Conservation (phyloP, 805 yeast genomes). For the Clavispora santaluciae region DNA sequence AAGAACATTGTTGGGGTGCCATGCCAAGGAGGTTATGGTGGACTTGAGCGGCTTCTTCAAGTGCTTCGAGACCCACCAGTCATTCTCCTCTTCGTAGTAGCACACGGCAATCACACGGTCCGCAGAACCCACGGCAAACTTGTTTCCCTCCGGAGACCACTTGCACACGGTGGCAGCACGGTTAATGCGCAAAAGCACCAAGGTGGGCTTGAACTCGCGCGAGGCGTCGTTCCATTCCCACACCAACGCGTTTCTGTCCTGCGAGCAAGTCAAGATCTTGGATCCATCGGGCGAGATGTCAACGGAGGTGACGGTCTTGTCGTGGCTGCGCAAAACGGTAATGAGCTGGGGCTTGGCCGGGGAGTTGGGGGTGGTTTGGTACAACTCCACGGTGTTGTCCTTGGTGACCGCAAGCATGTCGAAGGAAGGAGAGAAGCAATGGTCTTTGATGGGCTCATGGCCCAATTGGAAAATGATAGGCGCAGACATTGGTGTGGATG, state of each 20-base stretch:
- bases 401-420: slow-evolving; percentile 73
- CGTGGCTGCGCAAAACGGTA: slow-evolving; percentile 75
- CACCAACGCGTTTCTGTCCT: slow-evolving; percentile 95
- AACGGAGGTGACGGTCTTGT: slow-evolving; percentile 89
- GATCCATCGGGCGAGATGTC: slow-evolving; percentile 81
- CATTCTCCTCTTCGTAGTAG: slow-evolving; percentile 91
- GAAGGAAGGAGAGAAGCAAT: slow-evolving; percentile 72
- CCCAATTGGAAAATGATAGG: slow-evolving; percentile 61
- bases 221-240: slow-evolving; percentile 72
- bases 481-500: slow-evolving; percentile 4
- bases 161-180: slow-evolving; percentile 91
- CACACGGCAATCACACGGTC: slow-evolving; percentile 94
- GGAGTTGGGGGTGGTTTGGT: slow-evolving; percentile 44
- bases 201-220: slow-evolving; percentile 70
- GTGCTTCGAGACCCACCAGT: slow-evolving; percentile 99
- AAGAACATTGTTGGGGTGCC: slow-evolving; percentile 93
- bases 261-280: slow-evolving; percentile 92
- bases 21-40: slow-evolving; percentile 73
- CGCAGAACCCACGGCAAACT: slow-evolving; percentile 96
- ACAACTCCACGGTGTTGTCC: slow-evolving; percentile 70
- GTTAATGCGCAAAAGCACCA: slow-evolving; percentile 87
- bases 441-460: slow-evolving; percentile 85
- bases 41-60: slow-evolving; percentile 92
- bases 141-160: slow-evolving; percentile 94
- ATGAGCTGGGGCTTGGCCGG: slow-evolving; percentile 51